Evolutionary conservation across 169 alveolate genomes (phyloP).

Genomic region (Condylostoma magnum): DNA sequence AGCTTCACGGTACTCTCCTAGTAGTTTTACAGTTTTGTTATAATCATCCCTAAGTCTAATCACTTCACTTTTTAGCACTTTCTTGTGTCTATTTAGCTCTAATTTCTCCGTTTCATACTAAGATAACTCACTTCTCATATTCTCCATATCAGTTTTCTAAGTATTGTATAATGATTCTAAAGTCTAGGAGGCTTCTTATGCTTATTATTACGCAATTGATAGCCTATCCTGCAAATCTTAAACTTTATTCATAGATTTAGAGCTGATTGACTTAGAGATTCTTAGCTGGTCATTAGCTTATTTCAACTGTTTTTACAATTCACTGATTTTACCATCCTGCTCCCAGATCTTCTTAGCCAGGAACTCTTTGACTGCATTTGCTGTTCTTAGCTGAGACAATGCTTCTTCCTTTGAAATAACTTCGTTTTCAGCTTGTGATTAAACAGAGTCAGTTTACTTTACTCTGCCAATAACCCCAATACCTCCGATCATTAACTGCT

Average conservation of each 20-base stretch:
- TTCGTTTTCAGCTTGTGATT: not conserved
- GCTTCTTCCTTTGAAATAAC: not conserved
- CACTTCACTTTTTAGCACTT: slow-evolving; percentile 4
- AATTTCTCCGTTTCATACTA: not conserved
- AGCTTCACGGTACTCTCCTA: not conserved
- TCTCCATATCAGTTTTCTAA: not conserved
- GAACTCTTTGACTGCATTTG: not conserved
- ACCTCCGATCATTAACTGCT: no score
- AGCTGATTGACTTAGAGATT: not conserved
- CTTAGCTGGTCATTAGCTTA: slow-evolving; percentile 8
- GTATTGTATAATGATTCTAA: not conserved
- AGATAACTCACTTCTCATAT: not conserved
- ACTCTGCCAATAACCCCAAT: no score
- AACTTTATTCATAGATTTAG: not conserved
- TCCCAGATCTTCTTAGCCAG: not conserved
- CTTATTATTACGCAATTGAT: not conserved
- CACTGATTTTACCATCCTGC: not conserved
- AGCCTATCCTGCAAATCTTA: not conserved
- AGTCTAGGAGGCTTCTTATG: not conserved
- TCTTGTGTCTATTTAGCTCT: not conserved
- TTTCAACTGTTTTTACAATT: not conserved
- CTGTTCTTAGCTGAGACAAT: not conserved
- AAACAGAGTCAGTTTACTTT: not conserved
- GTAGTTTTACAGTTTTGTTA: not conserved
- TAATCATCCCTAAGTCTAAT: not conserved